phyloP scores from a whole-genome alignment of 768 basidiomycete species.

The Tulasnella sp. region DNA sequence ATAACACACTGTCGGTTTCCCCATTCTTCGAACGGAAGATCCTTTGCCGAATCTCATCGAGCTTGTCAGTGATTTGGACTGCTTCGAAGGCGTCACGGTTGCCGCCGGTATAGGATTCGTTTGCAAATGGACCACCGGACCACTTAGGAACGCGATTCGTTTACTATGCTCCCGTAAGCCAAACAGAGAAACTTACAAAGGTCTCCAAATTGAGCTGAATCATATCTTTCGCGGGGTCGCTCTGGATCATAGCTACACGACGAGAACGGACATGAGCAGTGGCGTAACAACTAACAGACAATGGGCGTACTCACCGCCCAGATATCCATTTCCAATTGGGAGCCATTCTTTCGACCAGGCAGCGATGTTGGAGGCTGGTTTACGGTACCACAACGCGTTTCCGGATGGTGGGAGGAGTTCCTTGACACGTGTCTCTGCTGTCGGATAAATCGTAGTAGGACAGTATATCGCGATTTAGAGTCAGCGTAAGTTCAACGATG shows the following conservation, averaged over 20 bases:
- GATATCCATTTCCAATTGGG: slow-evolving; percentile 62
- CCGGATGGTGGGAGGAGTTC: slow-evolving; percentile 43
- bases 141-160: not conserved
- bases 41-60: not conserved
- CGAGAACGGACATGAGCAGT: too few relatives aligned
- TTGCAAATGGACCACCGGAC: slow-evolving; percentile 9
- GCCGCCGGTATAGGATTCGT: slow-evolving; percentile 49
- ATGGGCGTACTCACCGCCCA: slow-evolving; percentile 23
- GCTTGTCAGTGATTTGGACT: not conserved
- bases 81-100: slow-evolving; percentile 42
- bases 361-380: slow-evolving; percentile 32
- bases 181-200: slow-evolving; percentile 56
- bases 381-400: slow-evolving; percentile 59
- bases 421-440: not conserved
- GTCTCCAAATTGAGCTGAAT: slow-evolving; percentile 65
- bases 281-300: not conserved
- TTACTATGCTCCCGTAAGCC: slow-evolving; percentile 14
- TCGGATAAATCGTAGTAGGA: not conserved
- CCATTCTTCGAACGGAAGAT: not conserved
- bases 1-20: slow-evolving; percentile 3
- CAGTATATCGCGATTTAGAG: not conserved
- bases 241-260: slow-evolving; percentile 49
- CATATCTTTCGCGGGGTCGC: slow-evolving; percentile 45
- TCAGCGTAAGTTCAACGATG: not conserved
- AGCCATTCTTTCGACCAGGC: slow-evolving; percentile 50